phyloP scores from a whole-genome alignment of 768 basidiomycete species.

The Suillus variegatus region DNA sequence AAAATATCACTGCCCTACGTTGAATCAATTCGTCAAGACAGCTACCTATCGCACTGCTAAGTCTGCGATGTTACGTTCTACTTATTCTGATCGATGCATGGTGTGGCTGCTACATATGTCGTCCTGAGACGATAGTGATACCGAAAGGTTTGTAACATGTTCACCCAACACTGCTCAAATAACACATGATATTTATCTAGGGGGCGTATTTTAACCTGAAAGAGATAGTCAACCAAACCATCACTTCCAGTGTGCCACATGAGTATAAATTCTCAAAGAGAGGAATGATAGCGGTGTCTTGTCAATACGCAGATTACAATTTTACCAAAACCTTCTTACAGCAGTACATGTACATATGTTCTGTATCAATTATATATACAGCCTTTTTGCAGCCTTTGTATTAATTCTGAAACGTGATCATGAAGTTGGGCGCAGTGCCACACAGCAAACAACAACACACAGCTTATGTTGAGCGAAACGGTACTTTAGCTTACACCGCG shows the following conservation, averaged over 20 bases:
- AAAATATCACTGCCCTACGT: conserved; percentile 24
- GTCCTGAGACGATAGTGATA: conserved; percentile 10
- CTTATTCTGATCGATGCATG: not conserved
- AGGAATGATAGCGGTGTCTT: not conserved
- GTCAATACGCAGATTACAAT: not conserved
- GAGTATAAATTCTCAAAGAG: not conserved
- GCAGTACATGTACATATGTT: not conserved
- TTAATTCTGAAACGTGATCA: not conserved
- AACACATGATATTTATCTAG: not conserved
- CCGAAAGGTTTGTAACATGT: not conserved
- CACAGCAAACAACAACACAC: conserved; percentile 30
- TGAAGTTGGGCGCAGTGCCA: conserved; percentile 27
- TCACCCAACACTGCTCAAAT: no score
- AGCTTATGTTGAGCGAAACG: conserved; percentile 5
- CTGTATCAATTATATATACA: not conserved
- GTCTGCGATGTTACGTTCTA: conserved; percentile 4
- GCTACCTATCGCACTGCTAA: conserved; percentile 12
- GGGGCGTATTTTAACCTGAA: not conserved
- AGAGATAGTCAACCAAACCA: not conserved
- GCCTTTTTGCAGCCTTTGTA: no score
- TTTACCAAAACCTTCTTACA: not conserved
- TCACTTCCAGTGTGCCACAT: not conserved
- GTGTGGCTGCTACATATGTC: conserved; percentile 12
- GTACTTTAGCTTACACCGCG: not conserved
- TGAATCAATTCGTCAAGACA: conserved; percentile 27